phyloP scores from a whole-genome alignment of 768 basidiomycete species.

The Russula emetica region DNA sequence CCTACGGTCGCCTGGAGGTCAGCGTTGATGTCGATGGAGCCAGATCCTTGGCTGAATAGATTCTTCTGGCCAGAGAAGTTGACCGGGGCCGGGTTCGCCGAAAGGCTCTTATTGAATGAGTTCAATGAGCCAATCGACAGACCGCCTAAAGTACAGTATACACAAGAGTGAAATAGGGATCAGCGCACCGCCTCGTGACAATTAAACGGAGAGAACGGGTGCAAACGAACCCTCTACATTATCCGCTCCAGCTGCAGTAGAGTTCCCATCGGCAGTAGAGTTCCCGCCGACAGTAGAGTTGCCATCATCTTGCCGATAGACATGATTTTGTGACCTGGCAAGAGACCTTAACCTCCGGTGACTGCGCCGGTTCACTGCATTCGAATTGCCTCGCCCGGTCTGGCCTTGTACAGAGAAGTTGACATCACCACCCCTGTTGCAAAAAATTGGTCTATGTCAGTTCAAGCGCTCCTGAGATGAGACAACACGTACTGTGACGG shows the following conservation, averaged over 20 bases:
- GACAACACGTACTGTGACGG: neutral
- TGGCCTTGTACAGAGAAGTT: neutral
- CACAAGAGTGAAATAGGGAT: neutral
- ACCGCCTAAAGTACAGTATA: neutral
- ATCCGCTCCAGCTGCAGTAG: too few species aligned
- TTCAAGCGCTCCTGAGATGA: neutral
- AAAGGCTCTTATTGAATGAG: neutral
- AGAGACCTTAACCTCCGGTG: neutral
- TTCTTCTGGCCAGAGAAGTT: neutral
- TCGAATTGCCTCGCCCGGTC: neutral
- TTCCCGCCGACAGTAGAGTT: neutral
- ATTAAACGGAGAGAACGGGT: neutral
- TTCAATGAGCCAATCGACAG: too few species aligned
- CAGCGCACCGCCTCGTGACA: neutral
- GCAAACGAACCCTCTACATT: neutral
- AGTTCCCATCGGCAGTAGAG: too few species aligned
- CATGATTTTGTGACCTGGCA: neutral
- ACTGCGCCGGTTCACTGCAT: neutral
- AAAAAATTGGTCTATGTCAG: neutral
- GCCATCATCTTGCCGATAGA: neutral
- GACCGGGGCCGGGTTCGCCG: neutral
- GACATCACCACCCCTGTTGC: neutral
- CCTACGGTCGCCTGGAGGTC: neutral
- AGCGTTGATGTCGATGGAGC: conserved; percentile 8
- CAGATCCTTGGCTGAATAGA: neutral